Base-by-base conservation (phyloP, 805 yeast species). In the Sugiyamaella mastotermitis region DNA sequence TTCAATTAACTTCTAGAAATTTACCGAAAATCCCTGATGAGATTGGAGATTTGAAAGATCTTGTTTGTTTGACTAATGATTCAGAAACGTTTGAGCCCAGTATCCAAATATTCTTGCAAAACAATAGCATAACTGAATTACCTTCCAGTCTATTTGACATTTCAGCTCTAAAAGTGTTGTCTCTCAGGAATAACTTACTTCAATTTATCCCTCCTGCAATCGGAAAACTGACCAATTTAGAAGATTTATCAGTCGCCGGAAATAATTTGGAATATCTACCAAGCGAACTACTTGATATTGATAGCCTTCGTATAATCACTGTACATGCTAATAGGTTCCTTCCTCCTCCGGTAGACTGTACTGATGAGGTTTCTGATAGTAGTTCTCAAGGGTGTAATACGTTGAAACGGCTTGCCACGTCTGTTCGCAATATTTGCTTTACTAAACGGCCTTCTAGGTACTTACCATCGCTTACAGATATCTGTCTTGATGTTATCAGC, bases 281-380 rank as follows among this genome's bases (percentile, higher is more conserved):
- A 4, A 40, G 52, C 5, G 69, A 65, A 42, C 41, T 65, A 8
- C 49, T 57, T 15, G 41, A 32, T 4, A 46, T 65, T 27, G 45
- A 43, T 5, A 25, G 43, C 5, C 53, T 64, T 31, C 37, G 40
- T 13, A 45, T 53, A 8, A 41, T 65, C 20, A 49, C 62, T 3
- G 47, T 60, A n/a, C 47, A 53, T 26, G 68, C 69, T 7, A 65
- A 65, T 33, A 60, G 61, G 10, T 53, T 64, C 19, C 15, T 45
- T 4, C 35, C 42, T 25, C 43, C 44, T 9, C 61, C 60, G 1
- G 38, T 15, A 11, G 6, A 5, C 15, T 7, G 9, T 8, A 10
- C 11, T 9, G 13, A 28, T 28, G 11, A 15, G 17, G 30, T 15
- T 9, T 27, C 30, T 16, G 33, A 8, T 10, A 17, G 11, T 14